Base-by-base conservation (phyloP, 2,329 filamentous ascomycete species). In the Zasmidium citrigriseum region DNA sequence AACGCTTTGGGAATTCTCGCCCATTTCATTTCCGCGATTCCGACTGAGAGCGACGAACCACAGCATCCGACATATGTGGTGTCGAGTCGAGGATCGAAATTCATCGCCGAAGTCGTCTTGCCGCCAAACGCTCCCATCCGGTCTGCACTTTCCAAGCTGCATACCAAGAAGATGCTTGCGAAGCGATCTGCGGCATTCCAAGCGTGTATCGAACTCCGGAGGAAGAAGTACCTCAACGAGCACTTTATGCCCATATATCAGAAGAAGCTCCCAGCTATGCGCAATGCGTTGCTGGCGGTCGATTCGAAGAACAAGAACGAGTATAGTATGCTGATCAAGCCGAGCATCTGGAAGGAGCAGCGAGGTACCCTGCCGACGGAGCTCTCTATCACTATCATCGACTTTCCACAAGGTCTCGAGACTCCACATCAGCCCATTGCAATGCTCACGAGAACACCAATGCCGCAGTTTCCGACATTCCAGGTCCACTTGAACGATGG, bases 141-240 rank as follows among this genome's bases (percentile, higher is more conserved):
- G 55, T 86, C 84, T 25, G 81, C 84, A 4, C 79, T 81, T 12
- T 93, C 95, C 4, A 79, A 77, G 7, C 76, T 85, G 0, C 85
- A 88, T 55, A 72, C 79, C 7, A 90, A 82, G 57, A 98, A 96
- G 73, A 81, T 86, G 25, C 76, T 89, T 18, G 93, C 95, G 3
- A 96, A 95, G 73, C 91, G 90, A 64, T 91, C 93, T 0, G 93
- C 93, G 2, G 93, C 95, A 0, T 98, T 93, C 71, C 85, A 92
- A 68, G 85, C 89, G 52, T 97, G 93, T 68, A 72, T 91, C 1
- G 72, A 86, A 61, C 80, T 41, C 16, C 80, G 88, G 49, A 80
- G 84, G 58, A 82, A 83, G 54, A 83, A 83, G 1, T 86, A 88
- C 59, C 79, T 99, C 4, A 85, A 97, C 69, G 82, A 86, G 0